Evolutionary conservation across 352 stramenopile genomes (phyloP), one percentile per base, ranked within the genome.

Genomic region (Globisporangium uncinulatum): DNA sequence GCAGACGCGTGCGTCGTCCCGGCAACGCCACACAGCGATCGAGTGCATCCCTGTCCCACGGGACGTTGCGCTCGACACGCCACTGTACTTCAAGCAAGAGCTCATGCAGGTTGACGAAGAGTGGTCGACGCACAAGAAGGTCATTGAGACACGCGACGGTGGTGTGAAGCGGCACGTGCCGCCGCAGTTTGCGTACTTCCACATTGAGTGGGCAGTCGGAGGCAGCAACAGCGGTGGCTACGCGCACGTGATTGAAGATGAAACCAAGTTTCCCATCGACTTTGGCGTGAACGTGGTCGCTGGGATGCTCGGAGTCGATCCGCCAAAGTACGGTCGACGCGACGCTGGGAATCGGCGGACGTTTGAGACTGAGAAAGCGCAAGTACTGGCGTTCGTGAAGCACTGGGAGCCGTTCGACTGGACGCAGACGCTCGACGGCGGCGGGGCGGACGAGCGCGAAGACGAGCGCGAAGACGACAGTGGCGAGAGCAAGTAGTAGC

Each of bases 41-140:
- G 83, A 92, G 56, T 94, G 85, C 55, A 87, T 94, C 57, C 83
- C 85, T 7, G 74, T 94, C 20, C 76, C 83, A 1, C 69, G 61
- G 10, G 71, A 85, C 2, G 39, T 93, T 31, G 82, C 73, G 6
- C 43, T 79, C 20, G 81, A 92, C 56, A 79, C 71, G 24, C 80
- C 85, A 19, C 51, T 94, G 52, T 92, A 87, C 46, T 92, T 94
- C 56, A 92, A 89, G 67, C 85, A 94, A 56, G 85, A 91, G 47
- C 67, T 94, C 10, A 63, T 86, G 67, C 75, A 92, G 31, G 80
- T 73, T 4, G 74, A 90, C 57, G 74, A 81, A 42, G 84, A 92
- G 56, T 94, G 83, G 83, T 67, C 73, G 24, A 90, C 81, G 15
- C 85, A 94, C 66, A 85, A 87, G 56, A 87, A 89, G 61, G 78